Evolutionary conservation across 192 early-diverging fungal genomes (phyloP).

Genomic region (Linnemannia elongata): DNA sequence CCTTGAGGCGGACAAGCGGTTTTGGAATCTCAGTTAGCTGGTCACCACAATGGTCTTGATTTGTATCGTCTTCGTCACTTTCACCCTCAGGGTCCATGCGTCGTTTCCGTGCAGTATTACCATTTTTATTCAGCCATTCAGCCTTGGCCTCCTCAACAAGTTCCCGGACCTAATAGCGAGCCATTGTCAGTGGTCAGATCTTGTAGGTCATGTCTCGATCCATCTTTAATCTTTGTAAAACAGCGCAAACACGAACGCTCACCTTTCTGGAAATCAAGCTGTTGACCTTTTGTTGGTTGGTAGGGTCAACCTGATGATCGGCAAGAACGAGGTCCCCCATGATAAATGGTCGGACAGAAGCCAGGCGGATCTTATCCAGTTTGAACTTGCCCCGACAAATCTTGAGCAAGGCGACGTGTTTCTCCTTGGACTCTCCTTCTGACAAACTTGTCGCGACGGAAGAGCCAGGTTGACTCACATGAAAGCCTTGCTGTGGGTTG

Average conservation of each 20-base stretch:
- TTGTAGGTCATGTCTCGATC: background rate
- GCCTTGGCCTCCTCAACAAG: conserved; percentile 77
- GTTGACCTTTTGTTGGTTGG: conserved; percentile 67
- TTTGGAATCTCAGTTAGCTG: conserved; percentile 44
- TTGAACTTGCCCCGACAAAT: conserved; percentile 78
- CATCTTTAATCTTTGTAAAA: background rate
- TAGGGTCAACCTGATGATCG: conserved; percentile 60
- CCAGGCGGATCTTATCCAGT: conserved; percentile 80
- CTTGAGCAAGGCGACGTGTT: conserved; percentile 67
- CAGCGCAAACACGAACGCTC: background rate
- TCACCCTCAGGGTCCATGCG: conserved; percentile 53
- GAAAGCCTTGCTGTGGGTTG: conserved; percentile 75
- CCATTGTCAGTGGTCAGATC: background rate
- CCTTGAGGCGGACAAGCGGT: conserved; percentile 83
- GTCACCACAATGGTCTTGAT: background rate
- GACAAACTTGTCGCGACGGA: conserved; percentile 91
- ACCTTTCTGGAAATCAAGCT: conserved; percentile 71
- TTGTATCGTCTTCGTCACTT: conserved; percentile 38
- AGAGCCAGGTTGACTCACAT: conserved; percentile 93
- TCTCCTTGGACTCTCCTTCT: conserved; percentile 80
- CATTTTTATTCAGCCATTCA: conserved; percentile 66
- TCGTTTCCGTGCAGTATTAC: conserved; percentile 22
- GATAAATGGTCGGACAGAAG: conserved; percentile 90
- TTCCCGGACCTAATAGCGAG: conserved; percentile 59
- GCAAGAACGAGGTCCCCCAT: conserved; percentile 78